phyloP scores from a whole-genome alignment of 345 rosid species.

The Xanthoceras sorbifolium region DNA sequence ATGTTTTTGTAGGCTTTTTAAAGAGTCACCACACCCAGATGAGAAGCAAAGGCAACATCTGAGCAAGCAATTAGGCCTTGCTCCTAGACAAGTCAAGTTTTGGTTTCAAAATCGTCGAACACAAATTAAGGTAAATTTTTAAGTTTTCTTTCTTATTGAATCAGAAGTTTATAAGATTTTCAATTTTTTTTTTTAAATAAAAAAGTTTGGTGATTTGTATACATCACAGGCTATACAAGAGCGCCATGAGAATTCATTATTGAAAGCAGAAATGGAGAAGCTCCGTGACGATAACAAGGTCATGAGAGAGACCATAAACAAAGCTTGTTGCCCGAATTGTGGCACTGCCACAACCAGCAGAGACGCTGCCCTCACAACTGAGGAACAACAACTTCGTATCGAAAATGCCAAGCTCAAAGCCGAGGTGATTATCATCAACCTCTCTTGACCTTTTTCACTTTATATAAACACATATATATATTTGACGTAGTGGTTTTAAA shows the following conservation, averaged over 20 bases:
- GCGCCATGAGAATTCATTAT: conserved; percentile 87
- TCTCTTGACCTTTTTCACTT: too few species aligned
- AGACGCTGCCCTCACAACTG: conserved; percentile 46
- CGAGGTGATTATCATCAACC: conserved; percentile 52
- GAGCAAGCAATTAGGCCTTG: conserved; percentile 91
- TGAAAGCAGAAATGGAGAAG: conserved; percentile 85
- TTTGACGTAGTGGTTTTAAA: too few species aligned
- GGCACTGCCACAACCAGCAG: conserved; percentile 60
- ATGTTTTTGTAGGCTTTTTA: conserved; percentile 76
- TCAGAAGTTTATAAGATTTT: neutral
- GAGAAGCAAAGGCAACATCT: conserved; percentile 97
- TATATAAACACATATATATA: too few species aligned
- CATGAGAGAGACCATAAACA: conserved; percentile 77
- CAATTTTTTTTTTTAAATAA: neutral
- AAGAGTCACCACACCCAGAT: conserved; percentile 98
- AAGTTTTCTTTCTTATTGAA: neutral
- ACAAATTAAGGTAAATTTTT: conserved; percentile 69
- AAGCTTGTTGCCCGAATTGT: conserved; percentile 84
- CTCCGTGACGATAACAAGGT: conserved; percentile 81
- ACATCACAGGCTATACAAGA: conserved; percentile 80
- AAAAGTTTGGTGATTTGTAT: neutral
- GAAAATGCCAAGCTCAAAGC: conserved; percentile 90
- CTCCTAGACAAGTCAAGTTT: conserved; percentile 97
- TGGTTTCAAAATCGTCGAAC: conserved; percentile 99
- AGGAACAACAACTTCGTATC: conserved; percentile 70